These are phyloP conservation scores for Suhomyces wounanorum DNA, from an alignment of 1,139 yeast genomes.

Conservation along the genomic window DNA sequence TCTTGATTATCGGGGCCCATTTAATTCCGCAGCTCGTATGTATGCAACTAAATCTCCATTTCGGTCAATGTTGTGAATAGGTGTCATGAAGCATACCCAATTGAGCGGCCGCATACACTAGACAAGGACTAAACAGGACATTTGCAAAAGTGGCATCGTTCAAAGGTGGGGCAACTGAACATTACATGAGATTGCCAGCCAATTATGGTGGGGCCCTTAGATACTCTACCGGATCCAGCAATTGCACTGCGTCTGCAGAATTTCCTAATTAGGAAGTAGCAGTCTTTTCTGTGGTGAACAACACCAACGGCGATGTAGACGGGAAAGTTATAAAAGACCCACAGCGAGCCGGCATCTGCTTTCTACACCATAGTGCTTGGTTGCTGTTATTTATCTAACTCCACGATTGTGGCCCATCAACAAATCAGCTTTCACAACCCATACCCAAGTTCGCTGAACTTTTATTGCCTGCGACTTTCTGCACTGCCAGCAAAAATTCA, in stretches of 20 bases:
- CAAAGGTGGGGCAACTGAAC: conserved; percentile 2
- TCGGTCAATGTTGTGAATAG: neutral
- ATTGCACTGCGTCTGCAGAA: conserved; percentile 3
- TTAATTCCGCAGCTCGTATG: neutral
- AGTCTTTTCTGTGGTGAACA: neutral
- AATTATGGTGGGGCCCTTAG: neutral
- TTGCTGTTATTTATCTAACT: neutral
- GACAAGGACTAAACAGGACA: neutral
- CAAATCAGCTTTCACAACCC: neutral
- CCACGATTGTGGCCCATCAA: neutral
- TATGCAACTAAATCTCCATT: conserved; percentile 1
- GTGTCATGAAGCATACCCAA: neutral
- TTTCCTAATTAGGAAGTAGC: conserved; percentile 13
- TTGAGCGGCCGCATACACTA: neutral
- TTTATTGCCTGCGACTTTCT: conserved; percentile 1
- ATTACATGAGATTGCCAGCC: neutral
- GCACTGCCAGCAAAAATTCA: conserved; percentile 2
- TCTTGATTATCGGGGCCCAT: neutral
- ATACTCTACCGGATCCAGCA: conserved; percentile 10
- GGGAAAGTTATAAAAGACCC: conserved; percentile 2
- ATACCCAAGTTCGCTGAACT: neutral
- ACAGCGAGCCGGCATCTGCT: neutral
- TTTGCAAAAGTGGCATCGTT: neutral
- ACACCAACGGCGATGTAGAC: neutral
- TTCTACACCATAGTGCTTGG: conserved; percentile 1